Evolutionary conservation across 768 basidiomycete genomes (phyloP).

Genomic region (Termitomyces sp.): DNA sequence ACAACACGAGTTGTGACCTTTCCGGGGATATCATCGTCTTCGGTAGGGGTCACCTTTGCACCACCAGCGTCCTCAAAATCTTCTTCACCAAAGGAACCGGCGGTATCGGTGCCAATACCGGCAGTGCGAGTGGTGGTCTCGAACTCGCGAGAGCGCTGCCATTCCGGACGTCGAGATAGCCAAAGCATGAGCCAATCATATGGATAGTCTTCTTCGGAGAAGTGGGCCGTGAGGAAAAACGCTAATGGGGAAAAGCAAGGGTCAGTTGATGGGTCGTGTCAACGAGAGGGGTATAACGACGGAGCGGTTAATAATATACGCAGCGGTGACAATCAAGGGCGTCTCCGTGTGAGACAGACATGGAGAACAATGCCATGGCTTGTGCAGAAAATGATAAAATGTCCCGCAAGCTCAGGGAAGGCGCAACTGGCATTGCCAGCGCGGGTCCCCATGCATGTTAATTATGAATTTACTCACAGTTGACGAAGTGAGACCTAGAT

Average conservation of each 20-base stretch:
- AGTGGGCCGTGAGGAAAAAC: slow-evolving; percentile 87
- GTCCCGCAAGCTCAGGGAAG: not conserved
- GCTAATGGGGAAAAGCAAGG: slow-evolving; percentile 34
- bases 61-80: slow-evolving; percentile 39
- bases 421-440: slow-evolving; percentile 1
- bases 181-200: slow-evolving; percentile 92
- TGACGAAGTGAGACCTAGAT: slow-evolving; percentile 76
- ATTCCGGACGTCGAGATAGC: slow-evolving; percentile 79
- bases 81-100: slow-evolving; percentile 53
- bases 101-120: slow-evolving; percentile 51
- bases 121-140: slow-evolving; percentile 80
- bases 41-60: slow-evolving; percentile 10
- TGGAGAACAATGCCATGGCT: not conserved
- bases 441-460: slow-evolving; percentile 2
- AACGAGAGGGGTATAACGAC: slow-evolving; percentile 15
- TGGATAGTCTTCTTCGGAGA: slow-evolving; percentile 86
- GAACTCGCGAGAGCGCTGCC: slow-evolving; percentile 86
- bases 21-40: slow-evolving; percentile 44
- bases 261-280: slow-evolving; percentile 20
- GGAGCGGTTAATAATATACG: slow-evolving; percentile 10
- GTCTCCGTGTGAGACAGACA: not conserved
- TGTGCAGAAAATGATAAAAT: not conserved
- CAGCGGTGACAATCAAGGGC: not conserved
- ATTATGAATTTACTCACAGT: slow-evolving; percentile 50
- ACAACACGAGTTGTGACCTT: slow-evolving; percentile 75